Evolutionary conservation across 805 yeast genomes (phyloP).

Genomic region (Pichia deserticola): DNA sequence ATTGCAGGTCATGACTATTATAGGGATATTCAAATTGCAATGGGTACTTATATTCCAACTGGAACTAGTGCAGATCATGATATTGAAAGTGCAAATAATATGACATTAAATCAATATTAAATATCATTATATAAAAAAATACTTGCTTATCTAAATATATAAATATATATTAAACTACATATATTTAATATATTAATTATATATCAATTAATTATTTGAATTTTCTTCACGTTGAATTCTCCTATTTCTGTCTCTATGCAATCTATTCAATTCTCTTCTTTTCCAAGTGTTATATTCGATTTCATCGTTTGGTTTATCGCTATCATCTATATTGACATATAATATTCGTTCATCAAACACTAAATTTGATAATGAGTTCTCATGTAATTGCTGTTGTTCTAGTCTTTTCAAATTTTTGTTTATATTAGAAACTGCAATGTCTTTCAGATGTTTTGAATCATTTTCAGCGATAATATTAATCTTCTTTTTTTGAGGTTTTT

Average conservation of each 20-base stretch:
- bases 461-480: not conserved
- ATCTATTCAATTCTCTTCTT: slow-evolving; percentile 27
- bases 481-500: not conserved
- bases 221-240: slow-evolving; percentile 19
- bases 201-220: too few relatives aligned
- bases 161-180: not conserved
- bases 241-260: slow-evolving; percentile 22
- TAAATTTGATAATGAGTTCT: not conserved
- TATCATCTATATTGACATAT: slow-evolving; percentile 40
- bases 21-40: slow-evolving; percentile 6
- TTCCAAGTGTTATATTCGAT: slow-evolving; percentile 30
- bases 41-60: slow-evolving; percentile 8
- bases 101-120: not conserved
- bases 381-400: not conserved
- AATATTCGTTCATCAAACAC: slow-evolving; percentile 1
- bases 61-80: not conserved
- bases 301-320: slow-evolving; percentile 44
- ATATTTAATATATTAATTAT: too few relatives aligned
- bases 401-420: slow-evolving; percentile 1
- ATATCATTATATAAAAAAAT: too few relatives aligned
- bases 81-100: not conserved
- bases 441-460: not conserved
- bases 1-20: slow-evolving; percentile 7
- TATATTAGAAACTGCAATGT: slow-evolving; percentile 1
- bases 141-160: not conserved